Evolutionary conservation across 1,284 basidiomycete species (phyloP).

Genomic region (Pseudozyma pruni): DNA sequence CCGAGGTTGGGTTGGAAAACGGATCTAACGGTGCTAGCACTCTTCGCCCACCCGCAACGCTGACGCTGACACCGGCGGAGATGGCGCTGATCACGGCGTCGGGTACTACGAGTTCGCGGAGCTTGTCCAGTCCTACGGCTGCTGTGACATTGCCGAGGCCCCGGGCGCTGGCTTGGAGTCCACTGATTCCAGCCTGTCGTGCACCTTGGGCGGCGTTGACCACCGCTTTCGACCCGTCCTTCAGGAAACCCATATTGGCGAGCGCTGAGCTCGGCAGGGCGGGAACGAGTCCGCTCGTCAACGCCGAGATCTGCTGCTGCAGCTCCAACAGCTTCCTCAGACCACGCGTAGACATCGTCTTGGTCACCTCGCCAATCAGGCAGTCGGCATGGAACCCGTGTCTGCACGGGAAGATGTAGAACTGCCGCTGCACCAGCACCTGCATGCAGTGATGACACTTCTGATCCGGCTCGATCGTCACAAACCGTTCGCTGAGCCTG

Average conservation of each 20-base stretch:
- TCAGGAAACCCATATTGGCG: constrained; percentile 36
- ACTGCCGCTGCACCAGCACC: constrained; percentile 84
- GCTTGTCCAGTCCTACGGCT: constrained; percentile 53
- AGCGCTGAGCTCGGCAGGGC: constrained; percentile 36
- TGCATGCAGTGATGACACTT: constrained; percentile 83
- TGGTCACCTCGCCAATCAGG: constrained; percentile 63
- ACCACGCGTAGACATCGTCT: constrained; percentile 56
- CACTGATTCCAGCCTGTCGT: constrained; percentile 28
- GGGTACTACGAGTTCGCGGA: constrained; percentile 61
- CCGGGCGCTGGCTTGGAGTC: constrained; percentile 33
- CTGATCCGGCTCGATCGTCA: constrained; percentile 88
- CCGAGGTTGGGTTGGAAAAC: constrained; percentile 50
- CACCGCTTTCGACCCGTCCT: constrained; percentile 35
- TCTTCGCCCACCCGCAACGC: constrained; percentile 55
- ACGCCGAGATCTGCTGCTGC: constrained; percentile 50
- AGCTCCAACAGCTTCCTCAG: constrained; percentile 62
- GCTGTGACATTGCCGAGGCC: constrained; percentile 40
- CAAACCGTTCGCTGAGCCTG: constrained; percentile 86
- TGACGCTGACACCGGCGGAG: constrained; percentile 55
- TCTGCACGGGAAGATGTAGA: constrained; percentile 98
- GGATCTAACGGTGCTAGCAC: constrained; percentile 61
- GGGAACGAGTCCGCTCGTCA: constrained; percentile 41
- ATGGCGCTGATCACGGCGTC: constrained; percentile 65
- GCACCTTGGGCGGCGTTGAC: constrained; percentile 29
- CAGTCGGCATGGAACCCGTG: constrained; percentile 75